These are phyloP conservation scores for Xylariales sp. DNA, from an alignment of 2,329 filamentous ascomycete species.

Conservation along the genomic window DNA sequence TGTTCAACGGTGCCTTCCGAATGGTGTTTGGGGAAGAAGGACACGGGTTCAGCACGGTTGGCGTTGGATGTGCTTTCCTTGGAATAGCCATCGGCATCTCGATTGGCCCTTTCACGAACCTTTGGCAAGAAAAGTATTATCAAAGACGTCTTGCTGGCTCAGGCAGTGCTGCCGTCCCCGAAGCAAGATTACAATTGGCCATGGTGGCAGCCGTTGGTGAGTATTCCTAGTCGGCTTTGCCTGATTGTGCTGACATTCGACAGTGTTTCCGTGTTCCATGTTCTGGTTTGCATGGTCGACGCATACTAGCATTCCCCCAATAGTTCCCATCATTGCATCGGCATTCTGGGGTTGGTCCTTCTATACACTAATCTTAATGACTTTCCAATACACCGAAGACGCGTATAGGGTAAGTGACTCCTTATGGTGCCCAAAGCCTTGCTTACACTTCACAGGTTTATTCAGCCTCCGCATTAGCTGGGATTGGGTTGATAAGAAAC, in stretches of 20 bases:
- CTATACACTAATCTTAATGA: constrained; percentile 45
- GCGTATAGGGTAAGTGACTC: constrained; percentile 31
- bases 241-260: background rate
- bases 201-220: constrained; percentile 32
- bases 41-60: constrained; percentile 33
- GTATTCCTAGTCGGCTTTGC: constrained; percentile 9
- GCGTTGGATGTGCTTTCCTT: constrained; percentile 35
- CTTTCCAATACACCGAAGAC: constrained; percentile 43
- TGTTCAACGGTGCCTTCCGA: constrained; percentile 44
- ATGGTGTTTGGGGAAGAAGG: constrained; percentile 42
- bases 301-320: constrained; percentile 27
- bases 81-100: constrained; percentile 33
- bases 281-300: constrained; percentile 34
- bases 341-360: constrained; percentile 46
- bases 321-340: constrained; percentile 44
- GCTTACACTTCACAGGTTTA: constrained; percentile 28
- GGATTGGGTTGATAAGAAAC: constrained; percentile 34
- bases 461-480: constrained; percentile 36
- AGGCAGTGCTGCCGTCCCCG: constrained; percentile 31
- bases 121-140: constrained; percentile 39
- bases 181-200: constrained; percentile 35
- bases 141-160: constrained; percentile 25
- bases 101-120: constrained; percentile 36
- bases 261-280: constrained; percentile 25
- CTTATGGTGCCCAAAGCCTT: too few relatives aligned